phyloP scores from a whole-genome alignment of 768 basidiomycete genomes.

The Lyophyllum atratum region DNA sequence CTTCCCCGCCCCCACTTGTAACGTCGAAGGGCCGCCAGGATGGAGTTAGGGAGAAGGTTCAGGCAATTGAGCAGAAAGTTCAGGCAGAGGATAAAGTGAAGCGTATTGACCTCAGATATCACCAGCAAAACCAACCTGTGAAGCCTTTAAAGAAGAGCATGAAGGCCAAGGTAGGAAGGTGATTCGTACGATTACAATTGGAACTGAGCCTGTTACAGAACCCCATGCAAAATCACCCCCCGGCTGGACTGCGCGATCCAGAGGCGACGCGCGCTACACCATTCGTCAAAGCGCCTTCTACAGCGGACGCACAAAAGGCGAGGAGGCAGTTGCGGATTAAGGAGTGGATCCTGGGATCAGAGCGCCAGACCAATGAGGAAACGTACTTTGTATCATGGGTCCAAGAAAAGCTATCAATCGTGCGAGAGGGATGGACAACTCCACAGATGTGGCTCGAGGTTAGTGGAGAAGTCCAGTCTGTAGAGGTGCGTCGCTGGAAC shows the following conservation, averaged over 20 bases:
- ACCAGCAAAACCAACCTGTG: neutral
- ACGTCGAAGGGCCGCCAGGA: neutral
- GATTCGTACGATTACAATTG: too few species aligned
- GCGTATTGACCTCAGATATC: conserved; percentile 8
- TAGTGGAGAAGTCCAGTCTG: neutral
- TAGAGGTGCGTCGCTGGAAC: conserved; percentile 3
- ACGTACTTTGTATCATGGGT: conserved; percentile 6
- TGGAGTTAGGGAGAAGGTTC: conserved; percentile 6
- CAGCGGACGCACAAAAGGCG: neutral
- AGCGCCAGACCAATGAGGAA: conserved; percentile 10
- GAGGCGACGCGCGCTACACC: neutral
- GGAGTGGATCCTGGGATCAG: conserved; percentile 26
- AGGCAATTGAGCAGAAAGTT: conserved; percentile 4
- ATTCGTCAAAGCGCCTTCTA: neutral
- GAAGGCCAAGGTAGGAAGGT: conserved; percentile 17
- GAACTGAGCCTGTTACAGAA: neutral
- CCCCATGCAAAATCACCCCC: neutral
- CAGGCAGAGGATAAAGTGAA: neutral
- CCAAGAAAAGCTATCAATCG: conserved; percentile 2
- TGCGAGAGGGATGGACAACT: neutral
- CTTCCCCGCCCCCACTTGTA: neutral
- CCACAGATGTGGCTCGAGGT: neutral
- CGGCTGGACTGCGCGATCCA: neutral
- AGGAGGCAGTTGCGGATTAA: conserved; percentile 17
- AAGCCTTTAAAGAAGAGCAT: conserved; percentile 12